A percentile compares a stretch with the other conserved stretches of the same genome.
These are phyloP conservation scores for Penicillium soppii DNA, from an alignment of 495 filamentous ascomycete genomes.

Conservation along the genomic window DNA sequence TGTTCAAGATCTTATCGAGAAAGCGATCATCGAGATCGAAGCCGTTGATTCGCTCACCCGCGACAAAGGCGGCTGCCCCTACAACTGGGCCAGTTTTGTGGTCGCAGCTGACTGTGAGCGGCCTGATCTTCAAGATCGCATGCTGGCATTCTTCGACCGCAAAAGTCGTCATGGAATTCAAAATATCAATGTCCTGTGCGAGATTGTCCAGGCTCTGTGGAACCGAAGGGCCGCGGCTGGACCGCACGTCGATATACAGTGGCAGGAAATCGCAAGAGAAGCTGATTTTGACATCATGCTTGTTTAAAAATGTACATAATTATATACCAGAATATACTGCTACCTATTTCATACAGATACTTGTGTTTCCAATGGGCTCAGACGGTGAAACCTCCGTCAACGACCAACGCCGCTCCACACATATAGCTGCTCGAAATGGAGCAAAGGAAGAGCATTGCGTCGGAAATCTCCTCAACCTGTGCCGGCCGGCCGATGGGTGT, in stretches of 20 bases:
- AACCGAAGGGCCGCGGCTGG: constrained; percentile 12
- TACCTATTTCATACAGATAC: not conserved
- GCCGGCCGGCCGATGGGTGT: constrained; percentile 19
- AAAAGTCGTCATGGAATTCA: constrained; percentile 25
- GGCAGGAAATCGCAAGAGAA: constrained; percentile 28
- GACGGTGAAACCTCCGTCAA: constrained; percentile 23
- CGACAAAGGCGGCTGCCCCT: constrained; percentile 22
- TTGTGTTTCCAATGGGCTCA: constrained; percentile 1
- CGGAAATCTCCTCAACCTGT: constrained; percentile 60
- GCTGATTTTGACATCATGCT: constrained; percentile 31
- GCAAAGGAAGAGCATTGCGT: constrained; percentile 65
- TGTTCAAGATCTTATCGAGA: constrained; percentile 26
- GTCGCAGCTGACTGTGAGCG: constrained; percentile 27
- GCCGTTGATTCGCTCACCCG: constrained; percentile 16
- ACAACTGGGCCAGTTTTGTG: constrained; percentile 30
- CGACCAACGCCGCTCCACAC: constrained; percentile 25
- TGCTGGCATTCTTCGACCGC: constrained; percentile 18
- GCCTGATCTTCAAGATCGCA: constrained; percentile 19
- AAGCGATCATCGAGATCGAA: constrained; percentile 25
- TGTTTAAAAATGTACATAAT: constrained; percentile 13
- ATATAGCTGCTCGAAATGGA: constrained; percentile 45
- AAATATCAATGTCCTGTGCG: constrained; percentile 20
- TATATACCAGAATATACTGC: too few relatives aligned
- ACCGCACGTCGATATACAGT: constrained; percentile 17
- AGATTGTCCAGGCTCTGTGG: constrained; percentile 24